phyloP scores from a whole-genome alignment of 768 basidiomycete genomes.

The Clitopilus passeckerianus region DNA sequence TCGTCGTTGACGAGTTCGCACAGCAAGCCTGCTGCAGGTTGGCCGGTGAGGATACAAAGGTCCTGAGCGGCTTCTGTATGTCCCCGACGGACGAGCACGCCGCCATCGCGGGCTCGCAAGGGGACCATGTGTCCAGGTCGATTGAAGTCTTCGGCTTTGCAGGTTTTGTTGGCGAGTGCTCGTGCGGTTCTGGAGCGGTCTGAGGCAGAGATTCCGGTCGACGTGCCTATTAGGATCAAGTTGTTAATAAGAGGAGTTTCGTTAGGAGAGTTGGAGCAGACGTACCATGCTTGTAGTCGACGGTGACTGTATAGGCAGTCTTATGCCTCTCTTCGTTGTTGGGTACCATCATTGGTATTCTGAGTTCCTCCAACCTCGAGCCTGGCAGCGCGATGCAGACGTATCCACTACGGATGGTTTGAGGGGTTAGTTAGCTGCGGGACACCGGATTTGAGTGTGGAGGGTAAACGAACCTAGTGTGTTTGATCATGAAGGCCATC shows the following conservation, averaged over 20 bases:
- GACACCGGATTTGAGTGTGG: neutral
- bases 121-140: conserved; percentile 97
- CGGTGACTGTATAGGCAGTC: conserved; percentile 94
- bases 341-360: conserved; percentile 93
- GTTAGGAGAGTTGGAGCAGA: conserved; percentile 1
- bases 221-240: conserved; percentile 56
- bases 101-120: conserved; percentile 79
- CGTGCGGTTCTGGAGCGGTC: conserved; percentile 88
- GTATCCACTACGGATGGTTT: conserved; percentile 76
- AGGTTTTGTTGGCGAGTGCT: conserved; percentile 63
- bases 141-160: conserved; percentile 66
- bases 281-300: conserved; percentile 87
- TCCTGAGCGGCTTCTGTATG: conserved; percentile 94
- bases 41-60: conserved; percentile 72
- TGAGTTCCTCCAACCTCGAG: conserved; percentile 68
- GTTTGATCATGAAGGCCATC: conserved; percentile 99
- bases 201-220: conserved; percentile 95
- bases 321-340: conserved; percentile 85
- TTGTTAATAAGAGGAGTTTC: conserved; percentile 2
- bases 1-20: conserved; percentile 97
- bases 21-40: conserved; percentile 72
- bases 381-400: conserved; percentile 85
- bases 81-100: conserved; percentile 81
- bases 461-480: conserved; percentile 68
- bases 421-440: neutral